A percentile compares a stretch with the other conserved stretches of the same genome.
phyloP scores from a whole-genome alignment of 2,329 filamentous ascomycete genomes.

The Pleomassaria siparia region DNA sequence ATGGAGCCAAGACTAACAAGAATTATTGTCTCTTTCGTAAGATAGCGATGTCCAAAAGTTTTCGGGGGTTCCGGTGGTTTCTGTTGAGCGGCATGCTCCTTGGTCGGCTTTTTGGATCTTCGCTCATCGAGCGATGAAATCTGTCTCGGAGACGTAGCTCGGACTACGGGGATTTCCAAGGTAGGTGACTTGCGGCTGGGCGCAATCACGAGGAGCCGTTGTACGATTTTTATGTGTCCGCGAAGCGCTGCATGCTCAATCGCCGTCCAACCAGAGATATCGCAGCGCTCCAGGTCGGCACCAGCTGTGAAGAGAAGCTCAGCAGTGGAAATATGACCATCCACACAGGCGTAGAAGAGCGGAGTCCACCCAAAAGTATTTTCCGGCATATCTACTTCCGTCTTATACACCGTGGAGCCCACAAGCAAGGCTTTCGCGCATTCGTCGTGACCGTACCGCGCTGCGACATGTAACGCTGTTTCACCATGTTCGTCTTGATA shows the following conservation, averaged over 20 bases:
- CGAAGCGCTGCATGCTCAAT: slow-evolving; percentile 89
- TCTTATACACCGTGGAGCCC: slow-evolving; percentile 69
- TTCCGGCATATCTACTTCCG: slow-evolving; percentile 75
- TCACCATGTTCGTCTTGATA: slow-evolving; percentile 89
- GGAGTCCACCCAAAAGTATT: slow-evolving; percentile 92
- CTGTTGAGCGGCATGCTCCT: slow-evolving; percentile 41
- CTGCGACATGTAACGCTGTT: slow-evolving; percentile 87
- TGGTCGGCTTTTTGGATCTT: slow-evolving; percentile 40
- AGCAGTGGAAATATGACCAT: slow-evolving; percentile 76
- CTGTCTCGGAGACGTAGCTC: slow-evolving; percentile 51
- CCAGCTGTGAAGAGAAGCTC: slow-evolving; percentile 77
- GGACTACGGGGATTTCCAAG: slow-evolving; percentile 29
- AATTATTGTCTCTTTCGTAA: slow-evolving; percentile 85
- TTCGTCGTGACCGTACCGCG: slow-evolving; percentile 79
- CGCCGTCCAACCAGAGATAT: slow-evolving; percentile 91
- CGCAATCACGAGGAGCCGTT: slow-evolving; percentile 63
- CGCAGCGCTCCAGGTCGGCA: slow-evolving; percentile 71
- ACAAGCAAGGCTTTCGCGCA: slow-evolving; percentile 77
- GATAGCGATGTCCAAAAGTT: slow-evolving; percentile 92
- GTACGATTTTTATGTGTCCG: slow-evolving; percentile 82
- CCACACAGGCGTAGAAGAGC: slow-evolving; percentile 89
- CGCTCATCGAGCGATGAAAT: slow-evolving; percentile 59
- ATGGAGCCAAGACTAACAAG: slow-evolving; percentile 92
- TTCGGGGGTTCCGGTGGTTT: slow-evolving; percentile 78
- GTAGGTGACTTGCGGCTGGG: slow-evolving; percentile 34